These are phyloP conservation scores for Sclerotinia glacialis DNA, from an alignment of 2,329 filamentous ascomycete genomes.

Conservation along the genomic window DNA sequence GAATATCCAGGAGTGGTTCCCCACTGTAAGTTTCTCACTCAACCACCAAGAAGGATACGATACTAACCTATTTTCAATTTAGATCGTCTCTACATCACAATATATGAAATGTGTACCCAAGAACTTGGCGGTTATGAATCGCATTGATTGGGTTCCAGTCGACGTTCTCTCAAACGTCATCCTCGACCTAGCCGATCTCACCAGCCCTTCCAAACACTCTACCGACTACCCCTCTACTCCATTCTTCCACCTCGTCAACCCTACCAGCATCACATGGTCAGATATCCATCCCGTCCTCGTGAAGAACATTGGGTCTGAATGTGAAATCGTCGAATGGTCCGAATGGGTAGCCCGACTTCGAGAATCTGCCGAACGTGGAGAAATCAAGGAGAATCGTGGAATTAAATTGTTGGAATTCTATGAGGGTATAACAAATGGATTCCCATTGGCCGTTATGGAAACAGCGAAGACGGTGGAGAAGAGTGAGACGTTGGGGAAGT, in stretches of 20 bases:
- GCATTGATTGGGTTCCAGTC: slow-evolving; percentile 47
- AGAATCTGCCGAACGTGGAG: slow-evolving; percentile 41
- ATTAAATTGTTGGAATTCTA: slow-evolving; percentile 48
- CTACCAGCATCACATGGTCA: slow-evolving; percentile 31
- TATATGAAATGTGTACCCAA: slow-evolving; percentile 42
- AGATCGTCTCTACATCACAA: slow-evolving; percentile 41
- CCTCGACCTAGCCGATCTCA: slow-evolving; percentile 35
- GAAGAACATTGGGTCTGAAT: slow-evolving; percentile 20
- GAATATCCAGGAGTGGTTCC: slow-evolving; percentile 58
- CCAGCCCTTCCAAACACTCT: neutral
- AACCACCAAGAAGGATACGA: neutral
- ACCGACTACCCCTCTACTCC: slow-evolving; percentile 27
- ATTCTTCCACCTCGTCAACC: slow-evolving; percentile 38
- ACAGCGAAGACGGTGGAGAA: slow-evolving; percentile 25
- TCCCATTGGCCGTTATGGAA: slow-evolving; percentile 21
- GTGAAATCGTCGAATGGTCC: slow-evolving; percentile 41
- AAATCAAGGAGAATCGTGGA: slow-evolving; percentile 48
- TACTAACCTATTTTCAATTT: slow-evolving; percentile 32
- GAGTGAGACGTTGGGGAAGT: slow-evolving; percentile 35
- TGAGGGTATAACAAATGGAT: slow-evolving; percentile 26
- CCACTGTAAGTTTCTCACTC: slow-evolving; percentile 34
- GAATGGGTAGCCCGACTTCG: slow-evolving; percentile 49
- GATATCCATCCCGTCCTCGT: slow-evolving; percentile 31
- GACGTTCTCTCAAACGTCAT: slow-evolving; percentile 39
- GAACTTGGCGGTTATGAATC: slow-evolving; percentile 39